These are phyloP conservation scores for Stenocarpella maydis DNA, from an alignment of 2,329 filamentous ascomycete genomes.

Conservation along the genomic window DNA sequence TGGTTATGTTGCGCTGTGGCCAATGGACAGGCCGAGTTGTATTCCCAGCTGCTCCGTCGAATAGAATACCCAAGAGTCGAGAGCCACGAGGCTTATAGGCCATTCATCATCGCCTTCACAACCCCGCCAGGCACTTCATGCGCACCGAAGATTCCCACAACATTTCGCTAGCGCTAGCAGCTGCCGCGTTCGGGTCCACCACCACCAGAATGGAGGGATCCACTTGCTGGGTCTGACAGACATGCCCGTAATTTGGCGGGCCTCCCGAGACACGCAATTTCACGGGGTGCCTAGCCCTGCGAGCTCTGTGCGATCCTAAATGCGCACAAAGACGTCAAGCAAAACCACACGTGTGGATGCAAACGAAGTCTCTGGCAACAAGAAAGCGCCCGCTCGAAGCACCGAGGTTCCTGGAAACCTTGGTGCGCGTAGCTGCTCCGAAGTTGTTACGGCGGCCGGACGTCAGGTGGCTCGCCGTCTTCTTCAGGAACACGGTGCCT, in stretches of 20 bases:
- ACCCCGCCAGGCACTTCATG: conserved; percentile 32
- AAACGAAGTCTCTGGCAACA: background rate
- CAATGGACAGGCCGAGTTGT: background rate
- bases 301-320: conserved; percentile 2
- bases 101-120: conserved; percentile 27
- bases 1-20: background rate
- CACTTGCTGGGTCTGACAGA: conserved; percentile 27
- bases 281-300: conserved; percentile 20
- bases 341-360: background rate
- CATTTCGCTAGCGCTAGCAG: conserved; percentile 24
- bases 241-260: conserved; percentile 36
- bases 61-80: background rate
- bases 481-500: conserved; percentile 4
- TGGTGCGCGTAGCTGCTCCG: background rate
- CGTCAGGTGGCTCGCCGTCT: background rate
- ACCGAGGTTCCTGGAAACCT: background rate
- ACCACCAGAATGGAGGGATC: conserved; percentile 25
- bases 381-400: background rate
- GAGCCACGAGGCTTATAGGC: background rate
- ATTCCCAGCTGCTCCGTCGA: background rate
- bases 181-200: conserved; percentile 29
- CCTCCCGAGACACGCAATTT: conserved; percentile 33
- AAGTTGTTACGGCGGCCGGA: background rate
- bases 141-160: conserved; percentile 28
- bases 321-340: background rate